A percentile compares a stretch with the other conserved stretches of the same genome.
phyloP scores from a whole-genome alignment of 2,329 filamentous ascomycete genomes.

The Colletotrichum destructivum region DNA sequence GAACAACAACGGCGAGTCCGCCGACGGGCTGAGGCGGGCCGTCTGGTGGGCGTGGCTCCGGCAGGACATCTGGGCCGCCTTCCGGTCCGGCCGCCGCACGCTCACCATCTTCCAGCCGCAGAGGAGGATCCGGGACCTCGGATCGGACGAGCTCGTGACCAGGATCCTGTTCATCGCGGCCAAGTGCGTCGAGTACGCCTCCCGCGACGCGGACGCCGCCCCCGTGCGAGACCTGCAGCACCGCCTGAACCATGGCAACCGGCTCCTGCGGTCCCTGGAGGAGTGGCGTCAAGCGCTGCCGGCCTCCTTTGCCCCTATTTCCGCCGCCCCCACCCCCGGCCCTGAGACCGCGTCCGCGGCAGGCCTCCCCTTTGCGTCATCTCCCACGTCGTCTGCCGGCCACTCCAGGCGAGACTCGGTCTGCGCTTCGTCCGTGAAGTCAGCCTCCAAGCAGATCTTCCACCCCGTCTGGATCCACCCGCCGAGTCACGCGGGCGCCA shows the following conservation, averaged over 20 bases:
- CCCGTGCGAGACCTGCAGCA: conserved; percentile 21
- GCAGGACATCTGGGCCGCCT: conserved; percentile 75
- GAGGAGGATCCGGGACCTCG: conserved; percentile 61
- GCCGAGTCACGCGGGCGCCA: conserved; percentile 58
- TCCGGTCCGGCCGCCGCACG: conserved; percentile 67
- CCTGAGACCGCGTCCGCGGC: conserved; percentile 35
- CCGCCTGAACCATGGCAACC: conserved; percentile 53
- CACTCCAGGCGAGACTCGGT: conserved; percentile 20
- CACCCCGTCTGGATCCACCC: conserved; percentile 64
- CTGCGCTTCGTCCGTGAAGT: conserved; percentile 49
- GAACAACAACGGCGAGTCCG: conserved; percentile 69
- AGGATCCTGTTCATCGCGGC: conserved; percentile 67
- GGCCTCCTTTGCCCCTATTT: conserved; percentile 51
- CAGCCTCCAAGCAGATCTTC: conserved; percentile 54
- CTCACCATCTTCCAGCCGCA: conserved; percentile 71
- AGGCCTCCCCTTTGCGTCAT: background rate
- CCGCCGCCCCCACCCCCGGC: conserved; percentile 41
- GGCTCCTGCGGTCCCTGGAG: conserved; percentile 15
- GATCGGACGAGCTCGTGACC: conserved; percentile 65
- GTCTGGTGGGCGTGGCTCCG: conserved; percentile 77
- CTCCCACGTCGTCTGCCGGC: background rate
- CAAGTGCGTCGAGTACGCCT: conserved; percentile 69
- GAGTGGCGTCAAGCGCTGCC: conserved; percentile 33
- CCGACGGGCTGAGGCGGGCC: conserved; percentile 66
- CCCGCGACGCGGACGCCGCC: conserved; percentile 51